Percentiles rank a stretch among this genome's conserved stretches.
Evolutionary conservation across 2,329 filamentous ascomycete genomes (phyloP).

Genomic region (Elsinoe australis): DNA sequence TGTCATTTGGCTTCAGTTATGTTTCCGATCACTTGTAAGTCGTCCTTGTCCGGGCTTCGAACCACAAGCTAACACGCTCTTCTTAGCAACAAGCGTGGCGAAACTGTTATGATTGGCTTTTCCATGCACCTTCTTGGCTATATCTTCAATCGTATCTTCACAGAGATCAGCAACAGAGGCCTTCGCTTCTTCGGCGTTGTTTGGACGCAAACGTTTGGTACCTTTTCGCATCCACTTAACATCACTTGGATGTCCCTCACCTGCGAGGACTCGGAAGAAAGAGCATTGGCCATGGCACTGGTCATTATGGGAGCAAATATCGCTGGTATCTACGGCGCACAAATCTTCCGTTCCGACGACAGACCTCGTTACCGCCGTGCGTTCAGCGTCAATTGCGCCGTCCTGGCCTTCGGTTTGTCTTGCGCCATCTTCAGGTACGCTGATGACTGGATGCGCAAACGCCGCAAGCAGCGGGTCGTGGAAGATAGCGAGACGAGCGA

Average conservation of each 20-base stretch:
- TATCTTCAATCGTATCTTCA: slow-evolving; percentile 49
- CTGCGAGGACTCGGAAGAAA: slow-evolving; percentile 50
- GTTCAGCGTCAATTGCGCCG: slow-evolving; percentile 41
- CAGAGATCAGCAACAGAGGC: slow-evolving; percentile 37
- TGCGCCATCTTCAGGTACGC: slow-evolving; percentile 39
- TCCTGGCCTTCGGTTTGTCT: slow-evolving; percentile 38
- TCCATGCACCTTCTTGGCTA: slow-evolving; percentile 45
- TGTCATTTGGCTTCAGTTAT: slow-evolving; percentile 46
- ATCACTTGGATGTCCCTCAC: slow-evolving; percentile 54
- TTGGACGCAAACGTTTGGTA: slow-evolving; percentile 50
- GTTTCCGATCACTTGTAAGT: slow-evolving; percentile 47
- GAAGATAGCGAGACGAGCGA: slow-evolving; percentile 4
- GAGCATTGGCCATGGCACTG: slow-evolving; percentile 53
- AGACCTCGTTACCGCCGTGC: slow-evolving; percentile 45
- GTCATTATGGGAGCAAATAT: slow-evolving; percentile 57
- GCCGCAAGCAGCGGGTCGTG: neutral
- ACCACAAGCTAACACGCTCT: neutral
- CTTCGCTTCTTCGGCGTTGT: slow-evolving; percentile 49
- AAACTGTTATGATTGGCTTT: slow-evolving; percentile 46
- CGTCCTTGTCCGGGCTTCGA: neutral
- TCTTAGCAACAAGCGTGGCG: slow-evolving; percentile 41
- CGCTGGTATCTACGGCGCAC: slow-evolving; percentile 53
- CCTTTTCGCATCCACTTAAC: slow-evolving; percentile 51
- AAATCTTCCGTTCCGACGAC: slow-evolving; percentile 51
- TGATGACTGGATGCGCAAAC: slow-evolving; percentile 32